Conservation (phyloP, 306 rosid genomes). For the Pyrus betulifolia region DNA sequence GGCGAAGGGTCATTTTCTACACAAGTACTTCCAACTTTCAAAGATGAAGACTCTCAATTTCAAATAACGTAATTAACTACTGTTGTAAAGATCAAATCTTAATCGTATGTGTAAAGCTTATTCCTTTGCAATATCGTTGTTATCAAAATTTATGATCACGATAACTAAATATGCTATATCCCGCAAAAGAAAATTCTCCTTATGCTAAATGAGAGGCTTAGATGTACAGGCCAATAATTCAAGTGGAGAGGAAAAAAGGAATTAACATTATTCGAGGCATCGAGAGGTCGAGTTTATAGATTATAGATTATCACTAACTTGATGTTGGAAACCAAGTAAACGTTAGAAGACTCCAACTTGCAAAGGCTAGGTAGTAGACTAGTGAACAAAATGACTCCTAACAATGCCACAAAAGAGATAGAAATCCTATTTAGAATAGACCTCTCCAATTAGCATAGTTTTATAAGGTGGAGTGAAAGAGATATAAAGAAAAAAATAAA, state of each 20-base stretch:
- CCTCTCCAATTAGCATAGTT: neutral
- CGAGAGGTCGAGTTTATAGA: neutral
- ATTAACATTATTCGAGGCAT: neutral
- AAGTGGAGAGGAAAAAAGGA: neutral
- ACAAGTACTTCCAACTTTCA: neutral
- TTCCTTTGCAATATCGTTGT: neutral
- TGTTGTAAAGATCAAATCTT: neutral
- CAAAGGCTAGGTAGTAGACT: neutral
- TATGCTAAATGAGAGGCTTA: neutral
- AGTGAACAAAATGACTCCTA: neutral
- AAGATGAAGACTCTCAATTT: neutral
- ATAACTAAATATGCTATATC: neutral
- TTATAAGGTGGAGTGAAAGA: neutral
- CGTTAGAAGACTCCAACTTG: neutral
- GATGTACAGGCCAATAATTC: neutral
- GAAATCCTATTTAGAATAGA: neutral
- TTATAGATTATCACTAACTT: neutral
- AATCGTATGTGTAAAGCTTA: neutral
- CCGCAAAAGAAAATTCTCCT: too few relatives aligned
- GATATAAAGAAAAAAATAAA: neutral
- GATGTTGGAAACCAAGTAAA: neutral
- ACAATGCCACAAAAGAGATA: neutral
- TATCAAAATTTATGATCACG: neutral
- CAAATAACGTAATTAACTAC: neutral
- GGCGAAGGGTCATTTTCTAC: neutral